Base-by-base conservation (phyloP, 2,329 filamentous ascomycete species). In the Cladobotryum protrusum region DNA sequence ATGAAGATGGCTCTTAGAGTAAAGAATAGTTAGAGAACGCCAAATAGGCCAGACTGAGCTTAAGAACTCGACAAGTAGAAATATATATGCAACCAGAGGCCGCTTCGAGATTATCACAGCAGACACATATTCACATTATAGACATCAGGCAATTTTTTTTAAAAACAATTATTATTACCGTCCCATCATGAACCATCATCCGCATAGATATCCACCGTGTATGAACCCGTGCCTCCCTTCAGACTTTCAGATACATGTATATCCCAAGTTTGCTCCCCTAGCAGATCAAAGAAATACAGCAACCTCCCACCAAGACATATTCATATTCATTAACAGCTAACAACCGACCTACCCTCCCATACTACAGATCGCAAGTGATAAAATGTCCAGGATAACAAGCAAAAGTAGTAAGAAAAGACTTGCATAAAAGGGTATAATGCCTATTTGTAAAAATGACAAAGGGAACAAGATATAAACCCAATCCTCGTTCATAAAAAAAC, bases 371-470 rank as follows among this genome's bases (percentile, higher is more conserved):
- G 24, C 24, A 29, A 29, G 24, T 29, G 33, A 45, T n/a, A 36
- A 18, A 14, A 18, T 17, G 8, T 18, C 14, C 14, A 34, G 11
- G 20, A 14, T 5, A n/a, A 15, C 11, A n/a, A 43, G 12, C 42
- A 17, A 14, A 34, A 43, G 15, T 15, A 8, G 29, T 15, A 33
- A 34, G 6, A 45, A 35, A 17, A 45, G 35, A n/a, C 14, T 15
- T 24, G n/a, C 40, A 51, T 24, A 41, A 45, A 39, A 51, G 52
- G 52, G 52, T 53, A 53, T 53, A 43, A 53, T 53, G 52, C 48
- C 48, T 51, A 51, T 32, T 20, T 48, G 43, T 13, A 44, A 44
- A 44, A 32, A 43, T 24, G 18, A 43, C 45, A 47, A 45, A 52
- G 37, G 20, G 19, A 50, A 47, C n/a, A 24, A 34, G 17, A 47